Base-by-base conservation (phyloP, 129 eudicot genomes). In the Arctium minus region DNA sequence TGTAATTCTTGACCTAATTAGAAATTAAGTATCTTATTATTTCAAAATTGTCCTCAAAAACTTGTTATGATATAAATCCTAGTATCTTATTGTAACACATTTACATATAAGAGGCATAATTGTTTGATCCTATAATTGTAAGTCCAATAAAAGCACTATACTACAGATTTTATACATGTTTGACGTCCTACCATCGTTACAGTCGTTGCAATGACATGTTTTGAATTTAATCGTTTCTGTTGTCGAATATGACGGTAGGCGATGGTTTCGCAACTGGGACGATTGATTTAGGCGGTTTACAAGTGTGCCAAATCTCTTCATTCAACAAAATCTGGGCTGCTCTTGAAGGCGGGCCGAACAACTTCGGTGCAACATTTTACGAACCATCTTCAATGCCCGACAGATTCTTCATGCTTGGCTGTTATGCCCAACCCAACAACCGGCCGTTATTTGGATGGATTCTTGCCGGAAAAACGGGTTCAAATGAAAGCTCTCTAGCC, bases 271-370 rank as follows among this genome's bases (percentile, higher is more conserved):
- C 88, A 48, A 86, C 84, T 74, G 96, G 96, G 50, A 84, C 80
- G 1, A 88, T 94, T 74, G 97, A 94, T 83, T 83, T 94, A 72
- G 98, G 98, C 73, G 98, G 97, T 18, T 77, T 94, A 79, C 60
- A 82, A 80, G 90, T 92, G 31, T 79, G 90, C 62, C 89, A 94
- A 85, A 77, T 89, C 2, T 84, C 94, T 60, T 75, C 83, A 4
- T 89, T 94, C 77, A 75, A 75, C 80, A 87, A 89, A 79, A 81
- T 94, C 10, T 94, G 98, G 98, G 81, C 89, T 0, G 84, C 92
- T 39, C 81, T 79, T 68, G 91, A 91, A 86, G 97, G 97, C 8
- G 98, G 98, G 18, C 92, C 92, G 0, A 83, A 91, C 46, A 80
- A 91, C 82, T 82, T 44, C 0, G 98, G 98, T 4, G 89, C 93